These are phyloP conservation scores for Chrysanthemum makinoi DNA, from an alignment of 129 eudicot species.

Conservation along the genomic window DNA sequence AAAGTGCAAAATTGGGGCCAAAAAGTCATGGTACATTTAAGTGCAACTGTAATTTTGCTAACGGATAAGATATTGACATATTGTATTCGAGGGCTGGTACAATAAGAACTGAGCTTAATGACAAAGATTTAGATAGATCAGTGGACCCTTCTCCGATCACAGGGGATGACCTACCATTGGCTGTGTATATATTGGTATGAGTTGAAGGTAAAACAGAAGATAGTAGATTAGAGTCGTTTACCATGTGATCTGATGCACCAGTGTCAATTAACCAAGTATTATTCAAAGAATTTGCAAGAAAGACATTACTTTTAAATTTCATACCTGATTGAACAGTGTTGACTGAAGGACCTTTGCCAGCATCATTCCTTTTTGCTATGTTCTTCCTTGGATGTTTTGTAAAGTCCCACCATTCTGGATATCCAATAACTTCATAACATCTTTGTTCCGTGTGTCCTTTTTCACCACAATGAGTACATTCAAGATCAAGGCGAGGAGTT, in stretches of 20 bases:
- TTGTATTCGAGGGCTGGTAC: too few relatives aligned
- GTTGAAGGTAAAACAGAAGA: not conserved
- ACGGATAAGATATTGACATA: too few relatives aligned
- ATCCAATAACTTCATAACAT: not conserved
- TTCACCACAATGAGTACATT: constrained; percentile 18
- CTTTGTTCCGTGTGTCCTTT: not conserved
- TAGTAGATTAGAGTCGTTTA: not conserved
- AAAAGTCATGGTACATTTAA: too few relatives aligned
- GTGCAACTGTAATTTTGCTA: too few relatives aligned
- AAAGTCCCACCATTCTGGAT: too few relatives aligned
- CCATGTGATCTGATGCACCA: not conserved
- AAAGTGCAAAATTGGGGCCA: too few relatives aligned
- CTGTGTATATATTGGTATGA: not conserved
- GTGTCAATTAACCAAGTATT: not conserved
- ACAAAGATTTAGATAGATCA: too few relatives aligned
- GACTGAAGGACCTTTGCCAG: not conserved
- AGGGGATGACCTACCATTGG: not conserved
- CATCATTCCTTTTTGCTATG: not conserved
- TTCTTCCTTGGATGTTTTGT: not conserved
- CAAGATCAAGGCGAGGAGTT: not conserved
- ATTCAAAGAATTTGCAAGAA: not conserved
- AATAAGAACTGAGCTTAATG: too few relatives aligned
- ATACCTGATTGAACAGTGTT: constrained; percentile 7
- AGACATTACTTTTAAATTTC: not conserved
- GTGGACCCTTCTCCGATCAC: not conserved